Conservation (phyloP, 2,329 filamentous ascomycete genomes). For the Tolypocladium paradoxum region DNA sequence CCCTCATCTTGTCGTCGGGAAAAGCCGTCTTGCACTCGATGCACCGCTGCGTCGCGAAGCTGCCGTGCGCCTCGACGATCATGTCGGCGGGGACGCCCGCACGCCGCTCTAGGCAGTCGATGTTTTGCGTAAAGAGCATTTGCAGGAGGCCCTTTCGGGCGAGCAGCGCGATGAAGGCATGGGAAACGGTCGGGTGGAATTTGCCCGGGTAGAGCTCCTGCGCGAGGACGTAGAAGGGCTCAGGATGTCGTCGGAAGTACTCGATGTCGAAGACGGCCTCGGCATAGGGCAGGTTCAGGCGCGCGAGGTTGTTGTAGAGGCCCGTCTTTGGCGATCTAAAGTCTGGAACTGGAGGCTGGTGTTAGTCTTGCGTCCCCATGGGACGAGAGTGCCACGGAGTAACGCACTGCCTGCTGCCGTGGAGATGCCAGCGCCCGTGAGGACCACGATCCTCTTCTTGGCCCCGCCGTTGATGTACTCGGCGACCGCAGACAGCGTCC, state of each 20-base stretch:
- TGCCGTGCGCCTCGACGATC: conserved; percentile 91
- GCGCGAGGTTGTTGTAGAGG: conserved; percentile 82
- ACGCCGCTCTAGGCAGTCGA: conserved; percentile 83
- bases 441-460: conserved; percentile 65
- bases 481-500: conserved; percentile 66
- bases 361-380: neutral
- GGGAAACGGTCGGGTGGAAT: conserved; percentile 79
- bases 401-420: conserved; percentile 53
- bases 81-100: conserved; percentile 73
- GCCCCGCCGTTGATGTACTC: conserved; percentile 63
- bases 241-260: conserved; percentile 76
- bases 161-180: conserved; percentile 78
- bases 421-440: conserved; percentile 85
- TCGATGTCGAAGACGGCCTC: conserved; percentile 91
- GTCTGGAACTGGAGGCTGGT: conserved; percentile 60
- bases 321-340: conserved; percentile 90
- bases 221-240: conserved; percentile 86
- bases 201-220: conserved; percentile 87
- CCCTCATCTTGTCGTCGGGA: conserved; percentile 63
- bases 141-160: conserved; percentile 66
- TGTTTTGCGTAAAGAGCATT: conserved; percentile 95
- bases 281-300: conserved; percentile 75
- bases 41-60: conserved; percentile 83
- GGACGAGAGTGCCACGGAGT: neutral
- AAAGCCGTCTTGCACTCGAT: conserved; percentile 73